Evolutionary conservation across 2,329 filamentous ascomycete genomes (phyloP).

Genomic region (Bretziella fagacearum): DNA sequence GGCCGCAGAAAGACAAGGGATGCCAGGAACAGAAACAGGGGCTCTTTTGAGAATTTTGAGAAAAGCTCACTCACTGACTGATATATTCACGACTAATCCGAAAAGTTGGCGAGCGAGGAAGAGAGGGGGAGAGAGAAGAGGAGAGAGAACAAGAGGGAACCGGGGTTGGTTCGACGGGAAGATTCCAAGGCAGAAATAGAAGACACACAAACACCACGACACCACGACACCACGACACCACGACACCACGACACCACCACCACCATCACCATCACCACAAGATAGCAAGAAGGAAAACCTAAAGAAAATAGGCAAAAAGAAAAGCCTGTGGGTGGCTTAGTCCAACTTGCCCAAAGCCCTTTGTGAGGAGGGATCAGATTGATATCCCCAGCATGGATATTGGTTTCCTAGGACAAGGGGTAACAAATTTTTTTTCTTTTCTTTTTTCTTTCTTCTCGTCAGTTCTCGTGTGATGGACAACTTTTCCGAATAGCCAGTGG

Average conservation of each 20-base stretch:
- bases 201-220: not conserved
- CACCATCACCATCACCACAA: not conserved
- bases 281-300: not conserved
- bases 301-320: not conserved
- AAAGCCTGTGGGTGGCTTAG: not conserved
- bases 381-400: not conserved
- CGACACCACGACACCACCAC: not conserved
- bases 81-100: too few species aligned
- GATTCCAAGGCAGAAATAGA: not conserved
- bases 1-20: too few species aligned
- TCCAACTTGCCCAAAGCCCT: not conserved
- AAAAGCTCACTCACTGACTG: too few species aligned
- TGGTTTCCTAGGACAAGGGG: slow-evolving; percentile 1
- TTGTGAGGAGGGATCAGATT: not conserved
- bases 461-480: not conserved
- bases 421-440: too few species aligned
- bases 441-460: not conserved
- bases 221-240: not conserved
- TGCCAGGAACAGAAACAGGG: too few species aligned
- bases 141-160: not conserved
- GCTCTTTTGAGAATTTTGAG: too few species aligned
- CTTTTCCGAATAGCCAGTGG: not conserved
- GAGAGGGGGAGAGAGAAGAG: not conserved
- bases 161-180: not conserved
- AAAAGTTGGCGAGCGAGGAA: not conserved